Evolutionary conservation across 176 grass and related monocot genomes (phyloP), one percentile per base, ranked within the genome.

Genomic region (Oryza meyeriana): DNA sequence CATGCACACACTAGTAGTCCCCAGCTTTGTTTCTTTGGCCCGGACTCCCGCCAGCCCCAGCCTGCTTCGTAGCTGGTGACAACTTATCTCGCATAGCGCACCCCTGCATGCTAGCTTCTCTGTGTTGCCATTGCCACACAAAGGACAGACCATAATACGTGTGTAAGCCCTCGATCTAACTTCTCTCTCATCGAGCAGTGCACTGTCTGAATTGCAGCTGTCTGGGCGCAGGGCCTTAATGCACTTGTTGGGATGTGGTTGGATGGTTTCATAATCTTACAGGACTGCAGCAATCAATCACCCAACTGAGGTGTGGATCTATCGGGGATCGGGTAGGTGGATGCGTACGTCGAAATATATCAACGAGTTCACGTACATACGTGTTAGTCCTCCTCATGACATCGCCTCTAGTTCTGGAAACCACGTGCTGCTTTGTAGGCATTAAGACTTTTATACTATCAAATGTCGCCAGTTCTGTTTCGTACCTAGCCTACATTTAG

Each of bases 191-290:
- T 39, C 14, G 36, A 66, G 62, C 24, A 8, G n/a, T 18, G 80
- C 41, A 4, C n/a, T 31, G 50, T n/a, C 48, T 69, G 73, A 35
- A 40, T 42, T 71, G 57, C 76, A 34, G n/a, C 22, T 6, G 16
- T 12, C 55, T 32, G 79, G 38, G 66, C 69, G 45, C 70, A 44
- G 57, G 52, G 61, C 69, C 74, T 82, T 86, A 82, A 82, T 61
- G 73, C 88, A 44, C 61, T 83, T 78, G 88, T 86, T 90, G 61
- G 79, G 88, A 62, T 77, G 84, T 83, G 74, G 38, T 79, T 83
- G 74, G 88, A 79, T 77, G 66, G 41, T 85, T 80, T 55, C 52
- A 72, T 34, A 17, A 66, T 41, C 72, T 77, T 73, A 72, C 73
- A 83, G n/a, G 55, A 25, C 55, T 78, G 74, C 73, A 31, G 75